Evolutionary conservation across 768 basidiomycete species (phyloP), one percentile per base, ranked within the genome.

Genomic region (Lactifluus subvellereus): DNA sequence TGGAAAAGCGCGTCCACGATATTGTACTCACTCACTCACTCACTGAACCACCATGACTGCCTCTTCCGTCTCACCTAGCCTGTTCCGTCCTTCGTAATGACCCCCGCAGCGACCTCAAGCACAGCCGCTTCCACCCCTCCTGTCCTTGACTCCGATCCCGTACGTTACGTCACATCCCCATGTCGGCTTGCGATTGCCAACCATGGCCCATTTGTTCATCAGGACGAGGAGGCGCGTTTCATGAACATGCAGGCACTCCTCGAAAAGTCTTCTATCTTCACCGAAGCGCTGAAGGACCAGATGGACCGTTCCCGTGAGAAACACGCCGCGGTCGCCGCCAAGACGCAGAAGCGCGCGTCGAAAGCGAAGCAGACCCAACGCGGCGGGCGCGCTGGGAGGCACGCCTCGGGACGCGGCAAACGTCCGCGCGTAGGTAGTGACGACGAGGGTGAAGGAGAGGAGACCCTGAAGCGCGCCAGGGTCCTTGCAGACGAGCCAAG

Each of bases 211-310:
- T 27, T 27, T 27, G 27, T 20, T 45, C 22, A 4, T n/a, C 51
- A 85, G 82, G 83, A 82, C 63, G 78, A 79, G 54, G 76, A 76
- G 14, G 75, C 76, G 38, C 80, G 84, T 49, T 79, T 80, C 37
- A 70, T 75, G 27, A 78, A 82, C 10, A 83, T 91, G 20, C 78
- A 84, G 58, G 84, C 79, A 55, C 81, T 94, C 30, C 79, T 94
- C 22, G 80, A 92, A 58, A 88, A 88, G 68, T 91, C 90, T 0
- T 81, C 83, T 1, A 78, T 86, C n/a, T 94, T 88, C 69, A 86
- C 91, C 1, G 79, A 77, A 57, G 79, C 90, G 47, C 77, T 94
- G 14, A 83, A 85, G 52, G 78, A 83, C 27, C 82, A 87, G 60
- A 93, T 94, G 89, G 88, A 91, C 47, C 57, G 64, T 54, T 58